Percentiles rank a stretch among this genome's conserved stretches.
Evolutionary conservation across 2,329 filamentous ascomycete species (phyloP).

Genomic region (Teratosphaeria gauchensis): DNA sequence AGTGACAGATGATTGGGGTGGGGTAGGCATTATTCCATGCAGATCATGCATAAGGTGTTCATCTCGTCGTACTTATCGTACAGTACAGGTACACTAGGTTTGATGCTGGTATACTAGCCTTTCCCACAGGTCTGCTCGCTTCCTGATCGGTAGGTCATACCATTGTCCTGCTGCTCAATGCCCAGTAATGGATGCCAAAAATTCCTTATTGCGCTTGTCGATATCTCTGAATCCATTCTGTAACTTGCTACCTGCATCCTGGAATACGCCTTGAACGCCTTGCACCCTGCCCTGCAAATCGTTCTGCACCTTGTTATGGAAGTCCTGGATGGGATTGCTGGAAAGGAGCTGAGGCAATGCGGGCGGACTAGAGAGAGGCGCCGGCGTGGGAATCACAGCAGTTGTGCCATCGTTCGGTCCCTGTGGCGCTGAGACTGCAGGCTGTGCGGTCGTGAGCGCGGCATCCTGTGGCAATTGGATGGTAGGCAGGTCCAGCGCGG

Average conservation of each 20-base stretch:
- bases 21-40: too few relatives aligned
- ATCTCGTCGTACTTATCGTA: not conserved
- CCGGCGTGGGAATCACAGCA: not conserved
- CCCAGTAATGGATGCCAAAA: not conserved
- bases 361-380: not conserved
- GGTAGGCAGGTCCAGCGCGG: conserved; percentile 5
- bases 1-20: not conserved
- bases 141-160: not conserved
- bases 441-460: not conserved
- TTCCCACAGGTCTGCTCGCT: not conserved
- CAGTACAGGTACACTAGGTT: not conserved
- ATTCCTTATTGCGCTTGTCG: not conserved
- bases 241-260: not conserved
- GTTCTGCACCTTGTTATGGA: not conserved
- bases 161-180: not conserved
- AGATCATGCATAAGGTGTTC: not conserved
- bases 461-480: not conserved
- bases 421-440: not conserved
- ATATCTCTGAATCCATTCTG: not conserved
- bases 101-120: not conserved
- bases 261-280: not conserved
- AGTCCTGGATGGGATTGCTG: not conserved
- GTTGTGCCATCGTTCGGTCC: not conserved
- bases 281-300: not conserved
- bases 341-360: not conserved